Evolutionary conservation across 2,329 filamentous ascomycete genomes (phyloP).

Genomic region (Leptodontidium sp.): DNA sequence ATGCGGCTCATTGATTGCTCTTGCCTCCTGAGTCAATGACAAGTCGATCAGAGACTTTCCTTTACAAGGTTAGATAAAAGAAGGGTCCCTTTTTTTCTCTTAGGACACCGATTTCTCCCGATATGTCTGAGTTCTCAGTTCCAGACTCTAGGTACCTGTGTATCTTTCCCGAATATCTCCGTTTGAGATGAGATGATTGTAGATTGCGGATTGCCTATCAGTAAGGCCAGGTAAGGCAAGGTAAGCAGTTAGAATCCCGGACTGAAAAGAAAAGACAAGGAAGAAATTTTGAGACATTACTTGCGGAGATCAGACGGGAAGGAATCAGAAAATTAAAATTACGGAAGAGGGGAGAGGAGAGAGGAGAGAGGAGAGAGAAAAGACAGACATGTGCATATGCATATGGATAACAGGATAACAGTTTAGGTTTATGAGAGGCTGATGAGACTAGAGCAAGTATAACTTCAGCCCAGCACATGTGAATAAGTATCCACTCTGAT

Average conservation of each 20-base stretch:
- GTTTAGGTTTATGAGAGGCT: background rate
- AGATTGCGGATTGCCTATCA: slow-evolving; percentile 1
- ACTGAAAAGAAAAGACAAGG: background rate
- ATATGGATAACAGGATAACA: background rate
- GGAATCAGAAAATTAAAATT: background rate
- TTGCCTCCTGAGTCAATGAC: background rate
- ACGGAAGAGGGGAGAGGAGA: background rate
- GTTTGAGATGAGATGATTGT: background rate
- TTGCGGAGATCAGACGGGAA: background rate
- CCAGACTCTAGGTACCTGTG: background rate
- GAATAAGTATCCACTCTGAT: background rate
- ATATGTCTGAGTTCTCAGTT: background rate
- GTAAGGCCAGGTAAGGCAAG: background rate
- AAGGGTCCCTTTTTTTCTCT: background rate
- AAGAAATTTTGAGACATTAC: background rate
- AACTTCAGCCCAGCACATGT: background rate
- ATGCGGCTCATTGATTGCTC: background rate
- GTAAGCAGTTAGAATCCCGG: background rate
- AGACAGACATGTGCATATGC: background rate
- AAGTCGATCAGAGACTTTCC: slow-evolving; percentile 1
- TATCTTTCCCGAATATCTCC: background rate
- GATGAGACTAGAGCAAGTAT: background rate
- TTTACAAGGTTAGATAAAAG: background rate
- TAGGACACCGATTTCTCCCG: slow-evolving; percentile 1
- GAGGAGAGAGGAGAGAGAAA: background rate